Evolutionary conservation across 805 yeast genomes (phyloP).

Genomic region (Yarrowia divulgata): DNA sequence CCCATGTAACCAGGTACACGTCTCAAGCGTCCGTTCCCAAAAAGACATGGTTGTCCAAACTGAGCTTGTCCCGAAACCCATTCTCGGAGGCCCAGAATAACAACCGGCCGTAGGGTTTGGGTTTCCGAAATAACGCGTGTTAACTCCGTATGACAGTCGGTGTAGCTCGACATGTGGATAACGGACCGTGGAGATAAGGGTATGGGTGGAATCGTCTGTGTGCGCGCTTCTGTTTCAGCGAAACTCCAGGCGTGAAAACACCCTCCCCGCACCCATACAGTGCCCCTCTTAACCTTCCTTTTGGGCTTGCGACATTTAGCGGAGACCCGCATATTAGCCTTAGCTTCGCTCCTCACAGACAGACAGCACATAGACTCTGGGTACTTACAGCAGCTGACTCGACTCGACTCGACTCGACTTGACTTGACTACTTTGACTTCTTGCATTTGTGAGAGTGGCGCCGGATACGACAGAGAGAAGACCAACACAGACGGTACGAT

Average conservation of each 20-base stretch:
- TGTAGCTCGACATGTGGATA: background rate
- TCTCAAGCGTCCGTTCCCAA: background rate
- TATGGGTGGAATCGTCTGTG: too few relatives aligned
- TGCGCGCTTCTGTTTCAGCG: too few relatives aligned
- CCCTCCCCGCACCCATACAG: too few relatives aligned
- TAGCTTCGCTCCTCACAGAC: background rate
- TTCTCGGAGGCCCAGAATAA: background rate
- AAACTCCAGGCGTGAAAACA: too few relatives aligned
- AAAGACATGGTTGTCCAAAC: background rate
- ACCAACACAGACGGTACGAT: background rate
- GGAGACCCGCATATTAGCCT: constrained; percentile 35
- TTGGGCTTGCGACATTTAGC: constrained; percentile 35
- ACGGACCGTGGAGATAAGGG: background rate
- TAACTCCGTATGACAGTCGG: constrained; percentile 4
- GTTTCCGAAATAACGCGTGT: constrained; percentile 30
- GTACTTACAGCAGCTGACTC: background rate
- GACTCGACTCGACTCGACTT: background rate
- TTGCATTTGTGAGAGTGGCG: background rate
- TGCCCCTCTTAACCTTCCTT: constrained; percentile 25
- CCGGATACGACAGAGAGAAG: too few relatives aligned
- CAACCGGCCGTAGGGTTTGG: constrained; percentile 20
- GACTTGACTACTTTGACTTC: background rate
- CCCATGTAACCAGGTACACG: background rate
- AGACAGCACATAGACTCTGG: constrained; percentile 19
- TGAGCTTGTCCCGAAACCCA: background rate